A percentile compares a stretch with the other conserved stretches of the same genome.
Evolutionary conservation across 2,329 filamentous ascomycete genomes (phyloP).

Genomic region (Scedosporium dehoogii): DNA sequence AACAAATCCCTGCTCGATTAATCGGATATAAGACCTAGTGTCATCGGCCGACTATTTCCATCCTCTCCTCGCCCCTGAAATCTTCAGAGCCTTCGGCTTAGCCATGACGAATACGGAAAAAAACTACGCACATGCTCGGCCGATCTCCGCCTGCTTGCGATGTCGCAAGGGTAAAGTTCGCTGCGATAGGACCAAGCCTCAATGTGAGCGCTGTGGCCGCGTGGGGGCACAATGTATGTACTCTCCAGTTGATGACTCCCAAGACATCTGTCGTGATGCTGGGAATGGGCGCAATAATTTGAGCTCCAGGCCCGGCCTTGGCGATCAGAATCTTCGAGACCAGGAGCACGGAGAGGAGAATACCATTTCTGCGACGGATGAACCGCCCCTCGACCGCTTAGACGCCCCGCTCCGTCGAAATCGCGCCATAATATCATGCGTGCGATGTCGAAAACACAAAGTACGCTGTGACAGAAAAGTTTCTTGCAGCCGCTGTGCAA

Average conservation of each 20-base stretch:
- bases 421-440: slow-evolving; percentile 24
- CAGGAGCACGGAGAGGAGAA: neutral
- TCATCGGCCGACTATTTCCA: too few species aligned
- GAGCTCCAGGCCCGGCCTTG: too few species aligned
- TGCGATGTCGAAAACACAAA: slow-evolving; percentile 25
- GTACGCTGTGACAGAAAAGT: slow-evolving; percentile 28
- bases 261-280: neutral
- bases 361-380: neutral
- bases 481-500: slow-evolving; percentile 23
- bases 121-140: neutral
- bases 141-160: slow-evolving; percentile 6
- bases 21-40: too few species aligned
- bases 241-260: neutral
- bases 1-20: too few species aligned
- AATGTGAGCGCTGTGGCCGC: slow-evolving; percentile 6
- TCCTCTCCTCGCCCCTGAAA: too few species aligned
- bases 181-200: slow-evolving; percentile 5
- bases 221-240: slow-evolving; percentile 6
- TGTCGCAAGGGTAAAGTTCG: slow-evolving; percentile 8
- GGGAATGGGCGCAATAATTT: too few species aligned
- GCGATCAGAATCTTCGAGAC: neutral
- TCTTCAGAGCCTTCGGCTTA: too few species aligned
- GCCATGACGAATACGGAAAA: too few species aligned
- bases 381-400: neutral
- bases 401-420: slow-evolving; percentile 18